Percentiles rank a stretch among this genome's conserved stretches.
phyloP scores from a whole-genome alignment of 1,284 basidiomycete genomes.

The Violaceomyces palustris region DNA sequence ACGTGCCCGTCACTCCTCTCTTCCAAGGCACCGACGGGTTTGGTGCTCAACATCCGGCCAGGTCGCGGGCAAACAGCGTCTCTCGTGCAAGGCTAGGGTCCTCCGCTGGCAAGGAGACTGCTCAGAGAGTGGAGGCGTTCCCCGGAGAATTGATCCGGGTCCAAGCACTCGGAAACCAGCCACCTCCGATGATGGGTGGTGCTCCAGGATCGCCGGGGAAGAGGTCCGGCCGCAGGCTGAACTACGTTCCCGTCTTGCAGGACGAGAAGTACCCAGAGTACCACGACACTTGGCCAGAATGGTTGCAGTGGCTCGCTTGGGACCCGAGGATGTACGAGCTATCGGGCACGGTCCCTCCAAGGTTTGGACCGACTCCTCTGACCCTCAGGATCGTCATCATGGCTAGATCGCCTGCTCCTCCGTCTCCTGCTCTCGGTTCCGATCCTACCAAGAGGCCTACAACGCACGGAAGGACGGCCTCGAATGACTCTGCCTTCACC shows the following conservation, averaged over 20 bases:
- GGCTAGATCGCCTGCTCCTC: conserved; percentile 1
- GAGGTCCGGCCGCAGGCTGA: conserved; percentile 22
- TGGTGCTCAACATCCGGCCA: too few relatives aligned
- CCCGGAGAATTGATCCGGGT: conserved; percentile 32
- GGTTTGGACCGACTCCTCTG: conserved; percentile 24
- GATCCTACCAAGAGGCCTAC: conserved; percentile 7
- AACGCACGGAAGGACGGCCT: conserved; percentile 5
- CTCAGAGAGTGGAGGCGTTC: too few relatives aligned
- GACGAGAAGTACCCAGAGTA: conserved; percentile 40
- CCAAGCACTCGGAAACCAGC: conserved; percentile 22
- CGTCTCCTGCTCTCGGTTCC: neutral
- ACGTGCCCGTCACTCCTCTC: conserved; percentile 1
- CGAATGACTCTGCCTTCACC: conserved; percentile 7
- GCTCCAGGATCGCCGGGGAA: conserved; percentile 41
- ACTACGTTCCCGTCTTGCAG: conserved; percentile 33
- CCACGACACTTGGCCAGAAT: conserved; percentile 38
- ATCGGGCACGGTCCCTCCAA: conserved; percentile 32
- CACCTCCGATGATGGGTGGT: conserved; percentile 34
- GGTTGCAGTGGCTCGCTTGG: conserved; percentile 45
- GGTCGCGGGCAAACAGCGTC: too few relatives aligned
- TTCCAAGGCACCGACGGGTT: too few relatives aligned
- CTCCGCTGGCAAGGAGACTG: too few relatives aligned
- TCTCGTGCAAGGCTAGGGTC: too few relatives aligned
- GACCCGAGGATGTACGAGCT: conserved; percentile 38
- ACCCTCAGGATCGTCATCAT: conserved; percentile 20